Conservation (phyloP, 257 asterid genomes). For the Apocynum venetum region DNA sequence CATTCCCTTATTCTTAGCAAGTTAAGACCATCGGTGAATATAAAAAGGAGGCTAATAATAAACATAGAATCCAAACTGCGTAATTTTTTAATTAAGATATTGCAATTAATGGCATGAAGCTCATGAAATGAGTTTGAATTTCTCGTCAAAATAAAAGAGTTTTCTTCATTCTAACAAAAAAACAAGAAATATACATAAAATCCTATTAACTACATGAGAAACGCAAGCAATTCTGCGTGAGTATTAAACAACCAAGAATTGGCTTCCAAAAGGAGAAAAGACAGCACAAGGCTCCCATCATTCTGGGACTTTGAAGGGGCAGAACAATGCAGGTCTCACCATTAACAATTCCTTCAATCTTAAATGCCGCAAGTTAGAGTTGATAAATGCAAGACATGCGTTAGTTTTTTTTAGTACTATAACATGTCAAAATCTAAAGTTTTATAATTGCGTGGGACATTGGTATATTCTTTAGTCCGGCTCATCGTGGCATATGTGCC, state of each 20-base stretch:
- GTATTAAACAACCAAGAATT: background rate
- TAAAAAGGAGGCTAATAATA: background rate
- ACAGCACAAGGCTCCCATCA: slow-evolving; percentile 1
- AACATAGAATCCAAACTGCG: background rate
- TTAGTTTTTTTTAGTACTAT: background rate
- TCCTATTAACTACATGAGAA: background rate
- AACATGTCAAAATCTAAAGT: background rate
- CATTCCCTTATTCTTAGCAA: background rate
- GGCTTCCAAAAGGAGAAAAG: background rate
- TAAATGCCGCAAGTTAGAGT: background rate
- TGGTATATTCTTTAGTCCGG: background rate
- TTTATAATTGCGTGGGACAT: background rate
- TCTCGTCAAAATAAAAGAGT: background rate
- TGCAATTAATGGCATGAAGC: background rate
- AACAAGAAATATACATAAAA: background rate
- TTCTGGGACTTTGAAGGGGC: background rate
- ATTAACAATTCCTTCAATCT: background rate
- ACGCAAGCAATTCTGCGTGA: background rate
- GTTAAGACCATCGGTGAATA: background rate
- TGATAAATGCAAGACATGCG: background rate
- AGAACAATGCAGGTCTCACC: background rate
- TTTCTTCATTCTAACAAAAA: background rate
- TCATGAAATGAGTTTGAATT: background rate
- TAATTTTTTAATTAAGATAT: background rate
- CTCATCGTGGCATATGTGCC: background rate